These are phyloP conservation scores for Tagetes patula DNA, from an alignment of 129 eudicot species.

Conservation along the genomic window DNA sequence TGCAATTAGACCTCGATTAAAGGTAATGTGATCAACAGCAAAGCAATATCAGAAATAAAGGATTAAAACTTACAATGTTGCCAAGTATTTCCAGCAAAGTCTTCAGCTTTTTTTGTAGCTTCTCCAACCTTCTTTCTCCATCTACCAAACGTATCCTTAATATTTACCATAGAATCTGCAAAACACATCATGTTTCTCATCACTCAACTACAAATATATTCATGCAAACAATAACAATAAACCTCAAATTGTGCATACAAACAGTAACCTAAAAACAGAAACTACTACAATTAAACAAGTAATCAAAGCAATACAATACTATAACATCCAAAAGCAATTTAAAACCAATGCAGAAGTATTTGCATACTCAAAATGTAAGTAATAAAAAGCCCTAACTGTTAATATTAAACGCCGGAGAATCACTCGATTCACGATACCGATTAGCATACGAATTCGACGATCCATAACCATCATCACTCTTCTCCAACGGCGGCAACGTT, in stretches of 20 bases:
- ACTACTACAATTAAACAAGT: neutral
- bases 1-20: neutral
- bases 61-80: constrained; percentile 65
- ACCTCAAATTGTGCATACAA: constrained; percentile 3
- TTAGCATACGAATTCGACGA: constrained; percentile 52
- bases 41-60: neutral
- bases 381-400: constrained; percentile 46
- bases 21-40: neutral
- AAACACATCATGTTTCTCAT: constrained; percentile 1
- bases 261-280: neutral
- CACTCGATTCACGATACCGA: constrained; percentile 34
- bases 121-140: constrained; percentile 91
- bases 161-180: constrained; percentile 64
- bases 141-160: constrained; percentile 76
- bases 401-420: constrained; percentile 47
- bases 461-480: constrained; percentile 25
- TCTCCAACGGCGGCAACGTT: constrained; percentile 41
- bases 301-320: constrained; percentile 5
- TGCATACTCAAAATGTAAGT: constrained; percentile 8
- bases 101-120: constrained; percentile 86
- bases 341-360: neutral
- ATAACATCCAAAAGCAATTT: neutral
- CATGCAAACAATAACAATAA: neutral
- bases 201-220: constrained; percentile 6
- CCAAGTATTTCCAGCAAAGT: constrained; percentile 94